Evolutionary conservation across 2,329 filamentous ascomycete genomes (phyloP), one percentile per base, ranked within the genome.

Genomic region (Cyclaneusma minus): DNA sequence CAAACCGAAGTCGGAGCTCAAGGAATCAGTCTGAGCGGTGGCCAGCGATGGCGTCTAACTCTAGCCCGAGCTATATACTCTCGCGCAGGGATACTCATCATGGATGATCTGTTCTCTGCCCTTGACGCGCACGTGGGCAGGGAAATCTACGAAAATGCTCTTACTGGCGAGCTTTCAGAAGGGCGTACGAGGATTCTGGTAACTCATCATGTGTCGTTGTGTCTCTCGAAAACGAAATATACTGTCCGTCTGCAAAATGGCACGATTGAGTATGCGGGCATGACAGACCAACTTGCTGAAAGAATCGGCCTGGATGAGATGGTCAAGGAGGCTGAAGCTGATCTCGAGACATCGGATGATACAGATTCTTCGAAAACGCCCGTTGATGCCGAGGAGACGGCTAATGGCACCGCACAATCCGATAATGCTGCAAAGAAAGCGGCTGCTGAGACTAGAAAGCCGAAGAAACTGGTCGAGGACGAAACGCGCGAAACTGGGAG

Each of bases 81-180:
- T 3, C 62, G 78, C 10, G 77, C 77, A 1, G 70, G 75, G 1
- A 71, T 84, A 27, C 55, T 89, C 4, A 55, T 87, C 11, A 60
- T 87, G 43, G 81, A 89, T 45, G 81, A 89, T 41, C 76, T 85
- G 16, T 83, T 89, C 45, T 80, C 72, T 42, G 40, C 81, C 10
- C 66, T 87, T 4, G 81, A 89, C 44, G 73, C 77, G 4, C 77
- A 84, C 41, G 79, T 83, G 19, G 80, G 79, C 7, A 68, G 75
- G 18, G 72, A 83, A 36, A 74, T 85, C 22, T 82, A 78, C 36
- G 75, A 84, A 32, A 63, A 79, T 31, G 82, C 76, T 30, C 55
- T 85, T 3, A 71, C 64, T 3, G 79, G 80, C 3, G 64, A 75
- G 20, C 60, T 87, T 5, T 70, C 73, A 31, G 50, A 59, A 13